Base-by-base conservation (phyloP, 2,329 filamentous ascomycete genomes). In the Neopestalotiopsis sp. region DNA sequence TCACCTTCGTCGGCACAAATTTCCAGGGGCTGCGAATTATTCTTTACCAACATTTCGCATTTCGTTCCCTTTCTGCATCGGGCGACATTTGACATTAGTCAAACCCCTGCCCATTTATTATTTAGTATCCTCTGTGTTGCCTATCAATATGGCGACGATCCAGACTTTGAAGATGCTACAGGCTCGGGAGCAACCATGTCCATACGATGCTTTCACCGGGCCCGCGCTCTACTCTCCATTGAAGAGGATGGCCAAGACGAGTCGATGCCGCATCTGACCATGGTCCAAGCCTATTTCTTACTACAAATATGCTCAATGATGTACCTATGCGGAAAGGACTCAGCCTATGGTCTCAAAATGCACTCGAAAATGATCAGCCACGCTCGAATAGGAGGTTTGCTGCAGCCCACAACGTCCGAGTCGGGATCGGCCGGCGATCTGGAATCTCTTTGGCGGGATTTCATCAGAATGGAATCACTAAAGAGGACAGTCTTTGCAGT, bases 91-190 rank as follows among this genome's bases (percentile, higher is more conserved):
- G 61, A 63, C 32, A 20, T 24, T n/a, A 14, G 17, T 5, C 30
- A 38, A 13, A 63, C 32, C 13, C 14, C 61, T 7, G 14, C 6
- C 14, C 61, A 63, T 24, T 24, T 63, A 34, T n/a, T 63, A 24
- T 34, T 63, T 7, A 63, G 61, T n/a, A 24, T 63, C 38, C 14
- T 63, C 9, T 63, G 30, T 6, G 24, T 63, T 9, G 61, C 32
- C 20, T 63, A 63, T 42, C 61, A 63, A 20, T 63, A 63, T 20
- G 61, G 61, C 61, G 61, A 63, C 14, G 34, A 63, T 38, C 61
- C 61, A 24, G 61, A 63, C 17, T 42, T 12, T n/a, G 61, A 45
- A n/a, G 32, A 63, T 12, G 24, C 32, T 14, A 28, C 61, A 45
- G 61, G 61, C 38, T 63, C 61, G 13, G 61, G 61, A 24, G 61